Conservation (phyloP, 176 grass and related monocot species). For the Triticum aestivum region IWGSC_CS_RefSeq_v2.1 NC_057812.1:463349758-463350257, state of each 20-base stretch:
- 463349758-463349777: no score
- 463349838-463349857: no score
- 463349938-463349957: not conserved
- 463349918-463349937: not conserved
- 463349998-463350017: no score
- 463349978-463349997: no score
- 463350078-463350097: not conserved
- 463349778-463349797: no score
- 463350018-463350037: not conserved
- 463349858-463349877: no score
- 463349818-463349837: no score
- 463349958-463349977: not conserved
- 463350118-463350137: not conserved
- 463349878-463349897: not conserved
- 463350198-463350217: not conserved
- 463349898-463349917: not conserved
- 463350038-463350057: not conserved
- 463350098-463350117: not conserved
- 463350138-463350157: constrained; percentile 7
- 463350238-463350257: constrained; percentile 34
- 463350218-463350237: not conserved
- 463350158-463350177: not conserved
- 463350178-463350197: not conserved
- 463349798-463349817: no score
- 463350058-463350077: not conserved